Conservation (phyloP, 345 rosid genomes). For the Eucalyptus marginata region DNA sequence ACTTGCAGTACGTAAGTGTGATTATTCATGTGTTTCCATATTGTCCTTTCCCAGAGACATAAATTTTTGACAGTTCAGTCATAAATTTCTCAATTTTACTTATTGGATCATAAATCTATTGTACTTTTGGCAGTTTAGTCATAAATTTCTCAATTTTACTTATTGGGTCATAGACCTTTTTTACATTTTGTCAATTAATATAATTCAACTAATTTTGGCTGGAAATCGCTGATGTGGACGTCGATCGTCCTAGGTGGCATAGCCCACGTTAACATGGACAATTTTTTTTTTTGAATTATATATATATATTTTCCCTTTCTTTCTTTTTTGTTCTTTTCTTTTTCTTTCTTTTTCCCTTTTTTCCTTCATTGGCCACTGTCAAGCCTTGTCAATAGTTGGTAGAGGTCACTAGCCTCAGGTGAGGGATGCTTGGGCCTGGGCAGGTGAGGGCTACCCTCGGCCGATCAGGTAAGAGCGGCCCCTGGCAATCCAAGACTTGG, state of each 20-base stretch:
- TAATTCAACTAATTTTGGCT: not conserved
- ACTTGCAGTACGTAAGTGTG: not conserved
- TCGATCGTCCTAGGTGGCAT: not conserved
- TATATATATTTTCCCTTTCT: too few relatives aligned
- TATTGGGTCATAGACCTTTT: too few relatives aligned
- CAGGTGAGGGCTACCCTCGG: not conserved
- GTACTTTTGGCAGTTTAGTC: accelerated
- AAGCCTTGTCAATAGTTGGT: too few relatives aligned
- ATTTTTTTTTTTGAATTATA: too few relatives aligned
- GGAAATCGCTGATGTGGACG: accelerated
- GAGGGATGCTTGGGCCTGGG: not conserved
- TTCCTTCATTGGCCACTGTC: not conserved
- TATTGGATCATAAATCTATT: too few relatives aligned
- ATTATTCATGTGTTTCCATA: not conserved
- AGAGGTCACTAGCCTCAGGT: not conserved
- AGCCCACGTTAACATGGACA: not conserved
- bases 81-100: too few relatives aligned
- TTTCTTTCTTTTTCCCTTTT: too few relatives aligned
- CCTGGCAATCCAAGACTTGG: too few relatives aligned
- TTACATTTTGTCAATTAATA: not conserved
- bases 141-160: too few relatives aligned
- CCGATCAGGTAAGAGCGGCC: too few relatives aligned
- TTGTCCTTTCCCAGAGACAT: not conserved
- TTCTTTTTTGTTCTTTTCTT: too few relatives aligned
- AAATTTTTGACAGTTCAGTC: accelerated